Conservation (phyloP, 208 protist genomes). For the Phytomonas francai region DNA sequence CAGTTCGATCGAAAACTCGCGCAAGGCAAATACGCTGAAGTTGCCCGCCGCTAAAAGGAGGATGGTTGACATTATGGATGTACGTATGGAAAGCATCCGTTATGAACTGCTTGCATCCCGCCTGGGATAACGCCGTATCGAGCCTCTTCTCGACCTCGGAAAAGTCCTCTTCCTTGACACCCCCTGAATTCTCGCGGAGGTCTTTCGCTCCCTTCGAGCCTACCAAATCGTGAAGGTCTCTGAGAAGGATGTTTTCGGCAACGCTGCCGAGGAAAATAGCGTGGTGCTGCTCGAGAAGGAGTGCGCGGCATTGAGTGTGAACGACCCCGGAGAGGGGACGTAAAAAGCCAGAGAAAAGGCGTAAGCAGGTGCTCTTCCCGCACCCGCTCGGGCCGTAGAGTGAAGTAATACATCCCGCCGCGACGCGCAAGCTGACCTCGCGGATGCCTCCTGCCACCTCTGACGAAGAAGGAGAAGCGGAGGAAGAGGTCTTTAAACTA, state of each 20-base stretch:
- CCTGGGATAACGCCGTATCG: constrained; percentile 21
- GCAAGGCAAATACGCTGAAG: constrained; percentile 75
- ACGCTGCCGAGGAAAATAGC: constrained; percentile 67
- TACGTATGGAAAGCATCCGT: constrained; percentile 40
- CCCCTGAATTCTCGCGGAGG: neutral
- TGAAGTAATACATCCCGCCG: constrained; percentile 34
- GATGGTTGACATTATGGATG: constrained; percentile 66
- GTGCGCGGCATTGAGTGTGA: constrained; percentile 29
- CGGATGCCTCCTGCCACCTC: constrained; percentile 32
- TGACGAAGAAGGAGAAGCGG: too few species aligned
- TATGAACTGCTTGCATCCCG: constrained; percentile 43
- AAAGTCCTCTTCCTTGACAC: too few species aligned
- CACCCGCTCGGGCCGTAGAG: constrained; percentile 70
- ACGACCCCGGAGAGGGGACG: constrained; percentile 37
- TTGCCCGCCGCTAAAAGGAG: constrained; percentile 75
- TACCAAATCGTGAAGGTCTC: constrained; percentile 17
- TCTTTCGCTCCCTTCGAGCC: too few species aligned
- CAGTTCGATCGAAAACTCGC: constrained; percentile 39
- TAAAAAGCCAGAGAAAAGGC: constrained; percentile 47
- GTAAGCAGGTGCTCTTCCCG: constrained; percentile 72
- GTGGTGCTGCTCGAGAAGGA: constrained; percentile 72
- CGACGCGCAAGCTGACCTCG: constrained; percentile 27
- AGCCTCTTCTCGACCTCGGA: constrained; percentile 14
- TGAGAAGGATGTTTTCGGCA: constrained; percentile 68
- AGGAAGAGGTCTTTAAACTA: constrained; percentile 7